These are phyloP conservation scores for Eucalyptus polyanthemos DNA, from an alignment of 345 rosid species.

Conservation along the genomic window DNA sequence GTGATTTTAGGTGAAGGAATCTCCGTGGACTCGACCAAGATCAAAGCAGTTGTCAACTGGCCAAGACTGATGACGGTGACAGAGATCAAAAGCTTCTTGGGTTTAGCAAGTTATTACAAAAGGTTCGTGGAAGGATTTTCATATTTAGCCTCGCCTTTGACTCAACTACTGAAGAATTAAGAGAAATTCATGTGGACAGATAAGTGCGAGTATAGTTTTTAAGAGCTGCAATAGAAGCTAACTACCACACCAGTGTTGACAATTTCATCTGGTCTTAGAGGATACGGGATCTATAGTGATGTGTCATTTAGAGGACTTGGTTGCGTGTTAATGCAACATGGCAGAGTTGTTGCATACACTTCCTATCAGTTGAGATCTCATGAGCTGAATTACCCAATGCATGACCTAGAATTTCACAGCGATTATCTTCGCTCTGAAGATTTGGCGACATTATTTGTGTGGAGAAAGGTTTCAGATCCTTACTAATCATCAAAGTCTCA, in stretches of 20 bases:
- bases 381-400: accelerated
- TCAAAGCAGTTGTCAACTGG: accelerated
- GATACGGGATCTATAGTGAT: no score
- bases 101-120: no score
- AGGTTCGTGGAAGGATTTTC: no score
- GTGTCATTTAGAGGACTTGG: accelerated
- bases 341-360: accelerated
- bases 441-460: no score
- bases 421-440: no score
- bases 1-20: no score
- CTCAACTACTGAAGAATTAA: accelerated
- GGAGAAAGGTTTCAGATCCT: accelerated
- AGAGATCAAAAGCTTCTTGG: no score
- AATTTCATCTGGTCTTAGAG: accelerated
- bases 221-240: accelerated
- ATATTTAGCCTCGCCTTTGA: accelerated
- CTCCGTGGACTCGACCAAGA: accelerated
- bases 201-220: accelerated
- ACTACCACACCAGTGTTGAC: no score
- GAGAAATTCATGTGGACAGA: accelerated
- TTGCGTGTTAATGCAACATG: no score
- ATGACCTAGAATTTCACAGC: no score
- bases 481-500: no score
- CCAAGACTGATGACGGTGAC: accelerated
- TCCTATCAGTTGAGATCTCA: accelerated